A percentile compares a stretch with the other conserved stretches of the same genome.
These are phyloP conservation scores for Rhodotorula sp. DNA, from an alignment of 1,284 basidiomycete genomes.

Conservation along the genomic window DNA sequence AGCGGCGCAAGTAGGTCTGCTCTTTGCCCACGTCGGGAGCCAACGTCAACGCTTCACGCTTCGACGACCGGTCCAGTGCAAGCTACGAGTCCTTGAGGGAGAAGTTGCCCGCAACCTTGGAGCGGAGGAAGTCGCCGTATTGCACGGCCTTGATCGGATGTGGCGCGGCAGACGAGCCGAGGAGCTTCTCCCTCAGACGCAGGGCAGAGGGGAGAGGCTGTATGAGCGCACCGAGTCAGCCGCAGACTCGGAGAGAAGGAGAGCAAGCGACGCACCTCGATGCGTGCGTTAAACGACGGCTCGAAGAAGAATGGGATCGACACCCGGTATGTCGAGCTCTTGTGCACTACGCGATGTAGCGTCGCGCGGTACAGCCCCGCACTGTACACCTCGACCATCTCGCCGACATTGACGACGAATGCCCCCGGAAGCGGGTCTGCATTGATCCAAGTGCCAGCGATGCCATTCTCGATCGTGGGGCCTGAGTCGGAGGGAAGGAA, in stretches of 20 bases:
- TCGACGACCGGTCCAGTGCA: no score
- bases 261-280: conserved; percentile 58
- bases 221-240: neutral
- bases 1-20: no score
- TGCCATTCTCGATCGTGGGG: conserved; percentile 59
- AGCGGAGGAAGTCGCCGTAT: conserved; percentile 72
- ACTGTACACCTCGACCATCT: conserved; percentile 54
- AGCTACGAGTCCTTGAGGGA: neutral
- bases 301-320: conserved; percentile 86
- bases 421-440: conserved; percentile 76
- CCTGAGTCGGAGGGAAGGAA: conserved; percentile 59
- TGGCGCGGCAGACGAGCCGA: neutral
- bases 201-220: conserved; percentile 24
- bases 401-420: conserved; percentile 78
- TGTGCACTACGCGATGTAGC: conserved; percentile 74
- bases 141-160: conserved; percentile 56
- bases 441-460: conserved; percentile 67
- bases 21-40: no score
- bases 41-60: no score
- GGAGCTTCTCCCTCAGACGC: conserved; percentile 7
- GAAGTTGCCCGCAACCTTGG: conserved; percentile 60
- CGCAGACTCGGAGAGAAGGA: neutral
- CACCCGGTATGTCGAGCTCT: conserved; percentile 70
- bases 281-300: conserved; percentile 69
- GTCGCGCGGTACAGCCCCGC: conserved; percentile 71